phyloP scores from a whole-genome alignment of 129 eudicot genomes.

The Centaurea solstitialis region DNA sequence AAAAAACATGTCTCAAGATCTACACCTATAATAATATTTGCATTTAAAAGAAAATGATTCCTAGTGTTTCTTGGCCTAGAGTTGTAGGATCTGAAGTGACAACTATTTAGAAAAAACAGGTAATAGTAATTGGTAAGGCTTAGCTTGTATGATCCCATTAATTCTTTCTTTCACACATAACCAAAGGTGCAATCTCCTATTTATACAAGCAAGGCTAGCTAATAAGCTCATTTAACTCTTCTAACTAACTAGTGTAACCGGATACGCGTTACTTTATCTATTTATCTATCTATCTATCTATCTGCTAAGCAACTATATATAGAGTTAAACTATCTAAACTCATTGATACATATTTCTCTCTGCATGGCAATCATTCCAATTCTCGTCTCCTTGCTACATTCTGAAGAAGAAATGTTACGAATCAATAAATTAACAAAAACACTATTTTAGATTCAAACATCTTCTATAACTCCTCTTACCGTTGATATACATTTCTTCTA shows the following conservation, averaged over 20 bases:
- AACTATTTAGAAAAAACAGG: no score
- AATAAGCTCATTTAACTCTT: background rate
- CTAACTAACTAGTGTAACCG: background rate
- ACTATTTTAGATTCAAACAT: background rate
- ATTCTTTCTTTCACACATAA: background rate
- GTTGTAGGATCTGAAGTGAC: no score
- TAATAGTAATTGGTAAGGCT: no score
- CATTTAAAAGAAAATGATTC: no score
- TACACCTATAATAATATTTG: background rate
- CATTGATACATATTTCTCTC: no score
- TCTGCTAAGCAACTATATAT: no score
- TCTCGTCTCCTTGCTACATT: constrained; percentile 1
- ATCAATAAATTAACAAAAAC: background rate
- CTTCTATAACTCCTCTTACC: constrained; percentile 33
- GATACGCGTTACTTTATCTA: no score
- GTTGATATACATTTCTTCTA: constrained; percentile 31
- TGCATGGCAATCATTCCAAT: background rate
- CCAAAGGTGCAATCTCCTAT: background rate
- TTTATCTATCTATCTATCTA: no score
- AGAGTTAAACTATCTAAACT: no score
- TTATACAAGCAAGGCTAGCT: background rate
- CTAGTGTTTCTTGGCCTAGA: no score
- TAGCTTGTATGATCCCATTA: background rate
- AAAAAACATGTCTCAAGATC: constrained; percentile 25
- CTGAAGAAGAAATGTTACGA: constrained; percentile 3